These are phyloP conservation scores for Mycosphaerella arachidis DNA, from an alignment of 2,329 filamentous ascomycete species.

Conservation along the genomic window DNA sequence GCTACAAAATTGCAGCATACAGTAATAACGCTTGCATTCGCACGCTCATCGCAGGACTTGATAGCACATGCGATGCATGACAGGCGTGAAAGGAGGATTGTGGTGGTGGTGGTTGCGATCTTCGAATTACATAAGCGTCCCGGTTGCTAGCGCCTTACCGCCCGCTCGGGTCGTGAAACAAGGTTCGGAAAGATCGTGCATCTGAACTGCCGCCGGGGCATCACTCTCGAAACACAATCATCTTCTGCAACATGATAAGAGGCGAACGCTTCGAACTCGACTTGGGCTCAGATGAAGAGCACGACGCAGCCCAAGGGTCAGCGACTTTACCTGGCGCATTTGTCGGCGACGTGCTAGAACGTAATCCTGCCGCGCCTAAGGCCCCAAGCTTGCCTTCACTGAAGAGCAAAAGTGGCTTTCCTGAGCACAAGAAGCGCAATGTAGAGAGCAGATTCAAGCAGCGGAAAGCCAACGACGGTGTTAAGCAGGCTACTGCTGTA, in stretches of 20 bases:
- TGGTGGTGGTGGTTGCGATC: background rate
- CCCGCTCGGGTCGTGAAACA: background rate
- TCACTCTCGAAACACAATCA: background rate
- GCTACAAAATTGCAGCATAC: no score
- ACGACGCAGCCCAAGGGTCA: slow-evolving; percentile 12
- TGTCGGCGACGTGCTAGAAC: slow-evolving; percentile 76
- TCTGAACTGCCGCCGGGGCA: background rate
- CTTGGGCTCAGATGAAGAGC: slow-evolving; percentile 46
- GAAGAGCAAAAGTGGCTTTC: slow-evolving; percentile 65
- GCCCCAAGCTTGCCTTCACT: slow-evolving; percentile 60
- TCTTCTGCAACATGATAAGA: slow-evolving; percentile 36
- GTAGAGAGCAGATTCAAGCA: slow-evolving; percentile 76
- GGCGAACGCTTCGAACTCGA: slow-evolving; percentile 60
- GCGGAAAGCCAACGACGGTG: slow-evolving; percentile 42
- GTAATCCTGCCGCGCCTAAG: slow-evolving; percentile 54
- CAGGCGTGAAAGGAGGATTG: background rate
- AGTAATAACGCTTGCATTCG: no score
- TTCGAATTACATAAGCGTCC: background rate
- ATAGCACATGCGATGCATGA: background rate
- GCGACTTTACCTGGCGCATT: slow-evolving; percentile 37
- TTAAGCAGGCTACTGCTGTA: background rate
- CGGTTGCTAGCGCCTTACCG: background rate
- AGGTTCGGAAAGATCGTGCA: background rate
- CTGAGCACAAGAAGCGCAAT: slow-evolving; percentile 75
- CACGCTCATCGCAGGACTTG: no score